These are phyloP conservation scores for Olyra latifolia DNA, from an alignment of 176 grass and related monocot species.

Conservation along the genomic window DNA sequence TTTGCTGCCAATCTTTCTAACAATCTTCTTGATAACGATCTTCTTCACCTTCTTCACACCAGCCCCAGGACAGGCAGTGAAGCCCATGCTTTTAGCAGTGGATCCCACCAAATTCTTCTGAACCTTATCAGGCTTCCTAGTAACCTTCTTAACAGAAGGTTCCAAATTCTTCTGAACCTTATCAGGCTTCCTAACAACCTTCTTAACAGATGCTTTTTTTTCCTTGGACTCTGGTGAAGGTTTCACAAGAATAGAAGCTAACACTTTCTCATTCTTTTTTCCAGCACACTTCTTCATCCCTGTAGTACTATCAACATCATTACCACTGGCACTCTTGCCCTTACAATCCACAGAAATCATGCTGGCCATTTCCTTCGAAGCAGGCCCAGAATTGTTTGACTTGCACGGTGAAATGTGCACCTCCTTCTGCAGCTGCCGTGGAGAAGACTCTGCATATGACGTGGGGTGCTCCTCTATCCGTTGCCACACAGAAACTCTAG, in stretches of 20 bases:
- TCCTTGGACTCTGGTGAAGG: conserved; percentile 42
- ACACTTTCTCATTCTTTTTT: conserved; percentile 49
- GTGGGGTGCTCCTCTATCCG: conserved; percentile 73
- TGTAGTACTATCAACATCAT: conserved; percentile 47
- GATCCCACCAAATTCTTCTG: conserved; percentile 29
- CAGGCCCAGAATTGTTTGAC: conserved; percentile 25
- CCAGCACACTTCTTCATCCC: conserved; percentile 54
- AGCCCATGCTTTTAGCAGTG: conserved; percentile 22
- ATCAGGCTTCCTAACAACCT: conserved; percentile 25
- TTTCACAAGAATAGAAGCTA: conserved; percentile 50
- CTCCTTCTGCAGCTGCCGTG: conserved; percentile 14
- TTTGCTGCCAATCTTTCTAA: conserved; percentile 53
- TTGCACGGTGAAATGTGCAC: conserved; percentile 51
- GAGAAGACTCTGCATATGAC: conserved; percentile 33
- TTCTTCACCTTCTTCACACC: conserved; percentile 54
- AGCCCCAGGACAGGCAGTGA: conserved; percentile 13
- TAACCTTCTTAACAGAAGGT: conserved; percentile 31
- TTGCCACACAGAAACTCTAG: conserved; percentile 82
- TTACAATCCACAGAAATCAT: conserved; percentile 39
- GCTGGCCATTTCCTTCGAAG: conserved; percentile 40
- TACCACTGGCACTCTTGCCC: conserved; percentile 37
- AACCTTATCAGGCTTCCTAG: conserved; percentile 30
- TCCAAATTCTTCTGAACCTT: conserved; percentile 30
- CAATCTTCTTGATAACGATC: conserved; percentile 56
- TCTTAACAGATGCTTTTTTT: conserved; percentile 41